phyloP scores from a whole-genome alignment of 73 alveolate species.

The Paramecium caudatum region DNA sequence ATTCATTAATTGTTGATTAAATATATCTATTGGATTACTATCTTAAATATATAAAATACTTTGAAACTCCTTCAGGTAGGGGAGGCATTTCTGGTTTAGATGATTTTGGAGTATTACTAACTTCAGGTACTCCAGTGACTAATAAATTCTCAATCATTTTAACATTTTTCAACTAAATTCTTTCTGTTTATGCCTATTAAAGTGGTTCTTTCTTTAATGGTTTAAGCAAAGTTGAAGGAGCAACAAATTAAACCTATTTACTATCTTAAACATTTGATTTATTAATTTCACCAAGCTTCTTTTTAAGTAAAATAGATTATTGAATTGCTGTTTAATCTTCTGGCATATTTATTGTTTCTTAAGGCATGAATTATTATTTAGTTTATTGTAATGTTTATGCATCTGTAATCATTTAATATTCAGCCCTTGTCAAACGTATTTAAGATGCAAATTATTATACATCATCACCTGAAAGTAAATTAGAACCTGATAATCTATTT shows the following conservation, averaged over 20 bases:
- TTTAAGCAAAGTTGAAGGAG: neutral
- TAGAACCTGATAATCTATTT: constrained; percentile 43
- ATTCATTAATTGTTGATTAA: constrained; percentile 21
- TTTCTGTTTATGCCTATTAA: neutral
- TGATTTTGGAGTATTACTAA: constrained; percentile 24
- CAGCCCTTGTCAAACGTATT: constrained; percentile 39
- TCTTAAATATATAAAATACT: neutral
- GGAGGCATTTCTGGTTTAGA: neutral
- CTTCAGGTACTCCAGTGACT: neutral
- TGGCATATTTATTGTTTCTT: neutral
- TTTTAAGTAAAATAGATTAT: constrained; percentile 8
- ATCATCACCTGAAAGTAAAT: constrained; percentile 50
- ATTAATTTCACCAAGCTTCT: neutral
- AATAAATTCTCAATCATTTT: constrained; percentile 37
- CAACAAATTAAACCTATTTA: neutral
- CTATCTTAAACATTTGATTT: neutral
- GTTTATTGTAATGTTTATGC: neutral
- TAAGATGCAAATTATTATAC: neutral
- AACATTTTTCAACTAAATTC: constrained; percentile 33
- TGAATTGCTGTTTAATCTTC: neutral
- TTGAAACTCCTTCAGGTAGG: constrained; percentile 5
- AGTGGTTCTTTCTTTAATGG: neutral
- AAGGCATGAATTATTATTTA: neutral
- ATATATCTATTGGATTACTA: constrained; percentile 56
- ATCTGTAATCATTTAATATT: constrained; percentile 37